phyloP scores from a whole-genome alignment of 345 rosid species.

The Eucalyptus melliodora region DNA sequence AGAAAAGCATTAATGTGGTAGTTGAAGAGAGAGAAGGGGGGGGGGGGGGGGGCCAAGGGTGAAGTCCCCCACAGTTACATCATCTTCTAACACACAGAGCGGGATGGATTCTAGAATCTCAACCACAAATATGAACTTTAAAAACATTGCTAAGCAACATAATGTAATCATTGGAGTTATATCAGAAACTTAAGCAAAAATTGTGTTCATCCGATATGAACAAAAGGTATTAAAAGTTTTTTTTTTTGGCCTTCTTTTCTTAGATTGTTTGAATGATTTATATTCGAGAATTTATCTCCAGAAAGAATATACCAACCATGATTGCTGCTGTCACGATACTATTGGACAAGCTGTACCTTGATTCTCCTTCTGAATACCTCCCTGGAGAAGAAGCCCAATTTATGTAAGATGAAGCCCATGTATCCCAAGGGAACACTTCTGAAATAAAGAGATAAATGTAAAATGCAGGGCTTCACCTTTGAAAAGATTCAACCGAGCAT shows the following conservation, averaged over 20 bases:
- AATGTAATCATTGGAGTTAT: neutral
- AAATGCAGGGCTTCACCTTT: conserved; percentile 11
- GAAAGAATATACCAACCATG: conserved; percentile 7
- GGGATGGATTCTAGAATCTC: neutral
- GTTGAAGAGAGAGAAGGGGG: neutral
- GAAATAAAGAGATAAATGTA: neutral
- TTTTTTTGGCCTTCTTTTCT: neutral
- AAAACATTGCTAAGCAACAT: neutral
- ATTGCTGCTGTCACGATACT: conserved; percentile 11
- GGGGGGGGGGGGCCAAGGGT: neutral
- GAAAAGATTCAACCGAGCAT: conserved; percentile 48
- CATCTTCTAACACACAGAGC: neutral
- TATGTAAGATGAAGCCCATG: neutral
- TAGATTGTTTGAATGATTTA: neutral
- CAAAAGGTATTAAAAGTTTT: neutral
- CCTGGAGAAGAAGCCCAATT: conserved; percentile 8
- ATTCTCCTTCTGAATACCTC: conserved; percentile 48
- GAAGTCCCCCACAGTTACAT: neutral
- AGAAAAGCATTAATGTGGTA: neutral
- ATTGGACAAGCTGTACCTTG: conserved; percentile 29
- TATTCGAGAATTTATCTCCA: neutral
- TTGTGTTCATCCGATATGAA: neutral
- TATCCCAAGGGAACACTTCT: neutral
- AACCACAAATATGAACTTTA: neutral
- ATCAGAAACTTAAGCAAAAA: neutral